Evolutionary conservation across 441 rosid species (phyloP), one percentile per base, ranked within the genome.

Genomic region (Adansonia madagascariensis): DNA sequence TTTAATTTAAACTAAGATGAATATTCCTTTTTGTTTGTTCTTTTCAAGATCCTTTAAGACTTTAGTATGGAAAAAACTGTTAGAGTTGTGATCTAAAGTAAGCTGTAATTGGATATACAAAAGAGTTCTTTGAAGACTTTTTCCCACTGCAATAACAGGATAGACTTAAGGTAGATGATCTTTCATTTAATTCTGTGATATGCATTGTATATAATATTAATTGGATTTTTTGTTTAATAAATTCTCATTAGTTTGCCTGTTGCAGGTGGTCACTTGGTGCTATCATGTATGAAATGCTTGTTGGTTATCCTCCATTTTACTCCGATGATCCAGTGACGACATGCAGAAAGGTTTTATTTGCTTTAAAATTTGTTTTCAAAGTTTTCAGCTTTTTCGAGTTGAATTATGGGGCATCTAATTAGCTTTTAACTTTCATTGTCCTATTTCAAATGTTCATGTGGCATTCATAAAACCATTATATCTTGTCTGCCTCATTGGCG

Each of bases 191-290:
- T 10, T 46, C 14, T 11, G 17, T 20, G 4, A 47, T 22, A 12
- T 46, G 56, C 72, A 20, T 67, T 67, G 39, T 10, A 11, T 20
- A 14, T 20, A 41, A 35, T 18, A 50, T 50, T 44, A 39, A 66
- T 72, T 44, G 53, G 35, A 18, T 43, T 75, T 76, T 80, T 63
- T 20, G 62, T 75, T 74, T 47, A 12, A 55, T 44, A 20, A 73
- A 69, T 55, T 75, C 27, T 74, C 81, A 80, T 56, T 22, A 78
- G 62, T 52, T 81, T 64, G 24, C 59, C 62, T 82, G 74, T 3
- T 85, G 83, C 85, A 93, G 98, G 98, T 93, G 98, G 98, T 95
- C 99, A 18, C 97, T 94, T 65, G 98, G 98, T 79, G 98, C 99
- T 43, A 94, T 94, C 82, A 89, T 94, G 98, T 94, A 95, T 80